phyloP scores from a whole-genome alignment of 2,329 filamentous ascomycete genomes.

The Nemania abortiva region DNA sequence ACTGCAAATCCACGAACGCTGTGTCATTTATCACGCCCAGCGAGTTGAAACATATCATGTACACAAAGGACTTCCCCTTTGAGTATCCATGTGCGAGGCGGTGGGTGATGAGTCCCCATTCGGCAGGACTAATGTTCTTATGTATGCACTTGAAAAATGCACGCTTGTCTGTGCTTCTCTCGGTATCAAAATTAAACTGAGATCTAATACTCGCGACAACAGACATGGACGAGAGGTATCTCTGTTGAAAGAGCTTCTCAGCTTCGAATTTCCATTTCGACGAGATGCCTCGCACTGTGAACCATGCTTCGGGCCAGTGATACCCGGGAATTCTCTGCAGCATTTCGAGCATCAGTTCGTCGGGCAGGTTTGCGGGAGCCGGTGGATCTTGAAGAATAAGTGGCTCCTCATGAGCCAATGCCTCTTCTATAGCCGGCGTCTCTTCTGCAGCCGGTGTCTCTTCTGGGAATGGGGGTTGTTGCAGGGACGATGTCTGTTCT shows the following conservation, averaged over 20 bases:
- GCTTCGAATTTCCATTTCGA: background rate
- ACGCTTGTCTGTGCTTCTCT: background rate
- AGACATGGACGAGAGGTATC: background rate
- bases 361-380: background rate
- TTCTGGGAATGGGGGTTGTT: too few relatives aligned
- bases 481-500: too few relatives aligned
- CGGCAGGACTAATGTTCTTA: background rate
- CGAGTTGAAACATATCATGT: background rate
- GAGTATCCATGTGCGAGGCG: background rate
- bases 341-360: background rate
- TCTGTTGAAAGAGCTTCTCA: background rate
- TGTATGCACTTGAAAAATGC: background rate
- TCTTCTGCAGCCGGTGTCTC: too few relatives aligned
- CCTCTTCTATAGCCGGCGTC: too few relatives aligned
- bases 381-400: too few relatives aligned
- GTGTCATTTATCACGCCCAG: background rate
- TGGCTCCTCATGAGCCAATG: too few relatives aligned
- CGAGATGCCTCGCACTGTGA: background rate
- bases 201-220: background rate
- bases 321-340: background rate
- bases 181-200: background rate
- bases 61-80: background rate
- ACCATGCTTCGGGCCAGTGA: conserved; percentile 2
- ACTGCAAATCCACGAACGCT: background rate
- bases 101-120: background rate